Evolutionary conservation across 169 alveolate species (phyloP).

Genomic region (Eimeria falciformis): DNA sequence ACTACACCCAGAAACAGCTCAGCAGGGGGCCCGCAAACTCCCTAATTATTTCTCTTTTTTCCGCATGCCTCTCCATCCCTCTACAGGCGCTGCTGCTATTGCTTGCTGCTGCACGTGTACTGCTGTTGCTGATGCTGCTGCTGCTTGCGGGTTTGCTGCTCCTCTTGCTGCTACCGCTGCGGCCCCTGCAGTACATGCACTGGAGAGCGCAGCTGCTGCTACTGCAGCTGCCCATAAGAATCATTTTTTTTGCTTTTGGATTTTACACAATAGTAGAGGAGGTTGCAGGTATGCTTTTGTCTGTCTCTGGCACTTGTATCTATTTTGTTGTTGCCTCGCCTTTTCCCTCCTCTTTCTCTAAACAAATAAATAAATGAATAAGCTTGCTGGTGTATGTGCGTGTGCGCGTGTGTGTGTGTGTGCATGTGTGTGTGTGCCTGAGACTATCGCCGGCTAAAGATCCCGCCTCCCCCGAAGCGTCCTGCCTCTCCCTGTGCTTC

Average conservation of each 20-base stretch:
- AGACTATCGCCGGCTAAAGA: constrained; percentile 74
- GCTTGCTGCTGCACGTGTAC: constrained; percentile 52
- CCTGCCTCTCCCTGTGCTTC: constrained; percentile 1
- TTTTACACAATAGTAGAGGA: constrained; percentile 36
- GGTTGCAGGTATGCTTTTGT: constrained; percentile 40
- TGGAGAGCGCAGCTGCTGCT: constrained; percentile 49
- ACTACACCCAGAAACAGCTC: constrained; percentile 69
- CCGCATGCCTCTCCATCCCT: background rate
- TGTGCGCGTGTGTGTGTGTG: background rate
- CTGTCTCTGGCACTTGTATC: background rate
- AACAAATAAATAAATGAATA: no score
- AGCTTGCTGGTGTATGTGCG: background rate
- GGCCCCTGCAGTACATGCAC: constrained; percentile 46
- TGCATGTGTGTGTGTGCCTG: background rate
- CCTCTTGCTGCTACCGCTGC: constrained; percentile 52
- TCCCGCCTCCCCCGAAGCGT: constrained; percentile 15
- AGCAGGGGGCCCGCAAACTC: constrained; percentile 40
- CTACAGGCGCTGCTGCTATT: background rate
- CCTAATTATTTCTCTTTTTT: background rate
- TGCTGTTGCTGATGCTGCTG: constrained; percentile 43
- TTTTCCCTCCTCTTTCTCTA: background rate
- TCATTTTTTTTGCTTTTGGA: constrained; percentile 65
- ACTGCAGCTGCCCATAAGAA: constrained; percentile 49
- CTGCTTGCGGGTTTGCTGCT: constrained; percentile 28
- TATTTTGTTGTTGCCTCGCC: background rate